Evolutionary conservation across 2,329 filamentous ascomycete species (phyloP).

Genomic region (Botrytis medusae): DNA sequence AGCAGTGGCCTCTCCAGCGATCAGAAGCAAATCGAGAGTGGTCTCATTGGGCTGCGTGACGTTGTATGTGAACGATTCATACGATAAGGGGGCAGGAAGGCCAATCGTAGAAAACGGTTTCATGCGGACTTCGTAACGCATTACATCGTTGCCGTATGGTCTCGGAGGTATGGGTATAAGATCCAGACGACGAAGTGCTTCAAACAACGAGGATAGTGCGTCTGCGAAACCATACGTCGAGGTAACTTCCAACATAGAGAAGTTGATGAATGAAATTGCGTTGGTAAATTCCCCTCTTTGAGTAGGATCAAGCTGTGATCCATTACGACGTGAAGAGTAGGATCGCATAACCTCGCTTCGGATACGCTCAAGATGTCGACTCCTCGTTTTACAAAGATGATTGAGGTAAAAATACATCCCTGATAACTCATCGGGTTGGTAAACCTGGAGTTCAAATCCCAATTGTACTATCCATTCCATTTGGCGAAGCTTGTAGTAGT

Average conservation of each 20-base stretch:
- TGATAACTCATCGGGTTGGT: constrained; percentile 78
- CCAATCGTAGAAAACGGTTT: constrained; percentile 64
- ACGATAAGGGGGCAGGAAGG: constrained; percentile 57
- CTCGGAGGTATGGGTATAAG: constrained; percentile 44
- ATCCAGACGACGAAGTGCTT: constrained; percentile 45
- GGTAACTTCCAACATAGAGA: constrained; percentile 63
- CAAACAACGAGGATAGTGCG: constrained; percentile 53
- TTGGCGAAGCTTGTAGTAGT: constrained; percentile 83
- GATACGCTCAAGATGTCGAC: constrained; percentile 67
- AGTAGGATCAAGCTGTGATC: constrained; percentile 22
- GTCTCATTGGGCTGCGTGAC: constrained; percentile 45
- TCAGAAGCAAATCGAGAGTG: constrained; percentile 39
- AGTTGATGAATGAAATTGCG: constrained; percentile 56
- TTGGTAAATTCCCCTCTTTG: constrained; percentile 45
- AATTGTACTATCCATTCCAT: constrained; percentile 87
- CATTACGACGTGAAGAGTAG: constrained; percentile 26
- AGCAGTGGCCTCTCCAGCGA: constrained; percentile 39
- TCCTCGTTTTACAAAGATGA: constrained; percentile 65
- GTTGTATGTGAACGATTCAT: constrained; percentile 50
- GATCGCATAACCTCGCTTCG: constrained; percentile 57
- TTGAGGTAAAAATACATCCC: constrained; percentile 92
- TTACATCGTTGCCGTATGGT: constrained; percentile 56
- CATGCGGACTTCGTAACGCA: constrained; percentile 69
- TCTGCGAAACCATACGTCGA: constrained; percentile 57
- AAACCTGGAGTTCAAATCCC: constrained; percentile 91